phyloP scores from a whole-genome alignment of 2,329 filamentous ascomycete genomes.

The Metarhizium robertsii region DNA sequence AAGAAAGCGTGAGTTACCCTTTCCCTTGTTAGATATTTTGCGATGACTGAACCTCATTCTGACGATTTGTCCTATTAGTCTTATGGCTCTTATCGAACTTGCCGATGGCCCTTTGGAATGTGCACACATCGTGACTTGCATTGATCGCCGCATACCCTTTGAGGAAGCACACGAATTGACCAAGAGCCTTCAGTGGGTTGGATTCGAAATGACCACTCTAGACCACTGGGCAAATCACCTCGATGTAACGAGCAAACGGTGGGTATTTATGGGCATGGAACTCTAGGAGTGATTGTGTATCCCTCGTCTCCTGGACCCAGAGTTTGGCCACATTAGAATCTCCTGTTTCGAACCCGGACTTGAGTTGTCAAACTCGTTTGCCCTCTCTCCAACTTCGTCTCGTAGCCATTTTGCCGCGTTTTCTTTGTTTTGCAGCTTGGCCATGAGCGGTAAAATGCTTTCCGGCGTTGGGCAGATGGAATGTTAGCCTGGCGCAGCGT shows the following conservation, averaged over 20 bases:
- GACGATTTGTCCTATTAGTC: constrained; percentile 34
- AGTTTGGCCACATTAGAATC: neutral
- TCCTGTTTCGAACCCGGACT: neutral
- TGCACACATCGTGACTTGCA: constrained; percentile 67
- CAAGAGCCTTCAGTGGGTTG: constrained; percentile 86
- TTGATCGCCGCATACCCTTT: constrained; percentile 60
- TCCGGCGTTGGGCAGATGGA: neutral
- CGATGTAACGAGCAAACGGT: constrained; percentile 63
- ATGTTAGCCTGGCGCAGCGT: neutral
- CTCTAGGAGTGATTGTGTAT: constrained; percentile 39
- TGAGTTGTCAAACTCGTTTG: neutral
- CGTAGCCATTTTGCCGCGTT: constrained; percentile 9
- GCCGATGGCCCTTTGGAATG: constrained; percentile 70
- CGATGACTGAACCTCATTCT: neutral
- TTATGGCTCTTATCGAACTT: constrained; percentile 86
- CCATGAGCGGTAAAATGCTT: neutral
- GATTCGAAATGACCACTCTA: constrained; percentile 75
- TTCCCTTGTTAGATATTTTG: neutral
- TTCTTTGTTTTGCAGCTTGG: constrained; percentile 4
- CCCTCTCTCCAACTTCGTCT: too few species aligned
- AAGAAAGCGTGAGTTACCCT: constrained; percentile 67
- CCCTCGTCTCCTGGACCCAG: neutral
- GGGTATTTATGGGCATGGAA: constrained; percentile 87
- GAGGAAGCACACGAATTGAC: constrained; percentile 58
- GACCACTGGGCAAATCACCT: constrained; percentile 60